Evolutionary conservation across 202 grass and related monocot species (phyloP).

Genomic region (Musa balbisiana): DNA sequence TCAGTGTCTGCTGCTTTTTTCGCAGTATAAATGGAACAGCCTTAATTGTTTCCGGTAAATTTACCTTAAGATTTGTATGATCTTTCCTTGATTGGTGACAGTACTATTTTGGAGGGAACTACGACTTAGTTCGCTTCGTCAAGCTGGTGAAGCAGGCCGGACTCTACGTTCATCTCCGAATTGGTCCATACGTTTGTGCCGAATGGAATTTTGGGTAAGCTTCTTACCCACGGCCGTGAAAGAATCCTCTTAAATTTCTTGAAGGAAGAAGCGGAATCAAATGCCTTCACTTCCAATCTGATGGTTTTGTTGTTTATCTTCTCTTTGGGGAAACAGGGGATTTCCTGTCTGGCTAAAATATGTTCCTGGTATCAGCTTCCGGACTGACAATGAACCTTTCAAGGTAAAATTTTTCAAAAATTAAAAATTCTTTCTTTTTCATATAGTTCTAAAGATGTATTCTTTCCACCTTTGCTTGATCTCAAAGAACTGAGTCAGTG

Average conservation of each 20-base stretch:
- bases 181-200: conserved; percentile 91
- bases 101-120: conserved; percentile 83
- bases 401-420: conserved; percentile 43
- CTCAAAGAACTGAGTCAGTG: neutral
- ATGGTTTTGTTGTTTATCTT: conserved; percentile 3
- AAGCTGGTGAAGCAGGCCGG: conserved; percentile 75
- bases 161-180: conserved; percentile 85
- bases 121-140: conserved; percentile 87
- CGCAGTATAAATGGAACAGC: neutral
- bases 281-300: conserved; percentile 7
- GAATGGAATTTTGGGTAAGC: conserved; percentile 88
- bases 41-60: neutral
- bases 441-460: neutral
- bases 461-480: neutral
- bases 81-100: conserved; percentile 22
- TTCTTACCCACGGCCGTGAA: neutral
- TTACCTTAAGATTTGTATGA: neutral
- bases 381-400: conserved; percentile 80
- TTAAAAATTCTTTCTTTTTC: neutral
- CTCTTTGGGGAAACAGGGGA: conserved; percentile 34
- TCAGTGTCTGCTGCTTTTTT: neutral
- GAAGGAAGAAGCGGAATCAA: neutral
- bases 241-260: neutral
- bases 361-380: conserved; percentile 90
- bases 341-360: conserved; percentile 99